Percentiles rank a stretch among this genome's conserved stretches.
Evolutionary conservation across 495 filamentous ascomycete species (phyloP).

Genomic region (Hypoxylon lienhwacheense): DNA sequence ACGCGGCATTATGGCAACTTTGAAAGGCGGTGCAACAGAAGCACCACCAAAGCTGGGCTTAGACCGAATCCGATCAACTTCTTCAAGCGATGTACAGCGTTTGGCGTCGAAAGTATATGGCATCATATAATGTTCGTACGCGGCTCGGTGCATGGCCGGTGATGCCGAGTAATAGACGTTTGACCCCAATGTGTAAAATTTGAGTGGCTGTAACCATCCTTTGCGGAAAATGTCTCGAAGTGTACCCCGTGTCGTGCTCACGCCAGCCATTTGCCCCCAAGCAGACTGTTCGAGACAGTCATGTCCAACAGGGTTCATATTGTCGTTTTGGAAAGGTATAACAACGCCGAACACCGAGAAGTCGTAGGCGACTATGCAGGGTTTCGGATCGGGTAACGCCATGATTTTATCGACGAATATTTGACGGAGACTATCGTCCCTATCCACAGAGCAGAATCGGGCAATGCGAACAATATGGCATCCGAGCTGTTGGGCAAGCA

Average conservation of each 20-base stretch:
- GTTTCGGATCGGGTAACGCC: conserved; percentile 56
- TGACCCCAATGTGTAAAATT: conserved; percentile 75
- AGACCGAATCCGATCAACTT: conserved; percentile 62
- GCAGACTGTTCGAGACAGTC: conserved; percentile 58
- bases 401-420: conserved; percentile 56
- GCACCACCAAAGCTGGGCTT: conserved; percentile 73
- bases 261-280: conserved; percentile 46
- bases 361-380: conserved; percentile 72
- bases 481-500: conserved; percentile 61
- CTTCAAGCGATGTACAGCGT: conserved; percentile 63
- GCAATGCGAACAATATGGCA: conserved; percentile 72
- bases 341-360: conserved; percentile 67
- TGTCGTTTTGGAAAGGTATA: conserved; percentile 68
- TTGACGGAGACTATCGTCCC: conserved; percentile 60
- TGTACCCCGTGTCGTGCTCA: conserved; percentile 53
- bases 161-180: conserved; percentile 75
- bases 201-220: conserved; percentile 63
- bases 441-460: conserved; percentile 60
- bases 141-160: conserved; percentile 78
- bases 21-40: conserved; percentile 74
- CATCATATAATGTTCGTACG: conserved; percentile 71
- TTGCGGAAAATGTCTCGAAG: conserved; percentile 57
- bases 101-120: conserved; percentile 69
- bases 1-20: conserved; percentile 68
- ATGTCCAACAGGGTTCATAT: conserved; percentile 70